phyloP scores from a whole-genome alignment of 192 early-diverging fungal genomes.

The Mortierella hygrophila region DNA sequence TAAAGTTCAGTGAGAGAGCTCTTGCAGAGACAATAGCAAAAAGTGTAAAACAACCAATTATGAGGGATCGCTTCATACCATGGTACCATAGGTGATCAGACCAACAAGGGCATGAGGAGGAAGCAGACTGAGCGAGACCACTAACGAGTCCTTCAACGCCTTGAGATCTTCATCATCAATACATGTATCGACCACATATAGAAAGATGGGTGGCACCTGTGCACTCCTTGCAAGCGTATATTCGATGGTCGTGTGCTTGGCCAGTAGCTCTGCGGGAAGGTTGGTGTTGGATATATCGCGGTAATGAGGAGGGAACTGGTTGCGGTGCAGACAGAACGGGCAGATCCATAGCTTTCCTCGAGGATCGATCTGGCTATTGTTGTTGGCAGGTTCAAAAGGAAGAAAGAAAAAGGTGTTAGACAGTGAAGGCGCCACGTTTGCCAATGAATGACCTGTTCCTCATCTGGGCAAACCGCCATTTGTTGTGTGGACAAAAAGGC shows the following conservation, averaged over 20 bases:
- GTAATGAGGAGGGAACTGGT: slow-evolving; percentile 98
- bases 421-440: not conserved
- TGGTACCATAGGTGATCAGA: slow-evolving; percentile 96
- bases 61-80: slow-evolving; percentile 69
- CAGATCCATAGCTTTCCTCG: slow-evolving; percentile 98
- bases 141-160: slow-evolving; percentile 93
- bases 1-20: not conserved
- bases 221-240: slow-evolving; percentile 90
- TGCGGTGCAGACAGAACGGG: slow-evolving; percentile 97
- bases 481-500: not conserved
- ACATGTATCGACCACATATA: slow-evolving; percentile 98
- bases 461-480: not conserved
- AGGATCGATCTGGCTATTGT: slow-evolving; percentile 91
- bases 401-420: not conserved
- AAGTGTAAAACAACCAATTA: not conserved
- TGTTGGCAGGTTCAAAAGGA: not conserved
- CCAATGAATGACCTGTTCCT: not conserved
- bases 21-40: not conserved
- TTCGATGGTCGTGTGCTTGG: slow-evolving; percentile 96
- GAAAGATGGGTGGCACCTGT: slow-evolving; percentile 93
- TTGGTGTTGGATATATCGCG: slow-evolving; percentile 93
- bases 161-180: slow-evolving; percentile 95
- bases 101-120: slow-evolving; percentile 95
- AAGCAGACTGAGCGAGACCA: slow-evolving; percentile 90
- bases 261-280: slow-evolving; percentile 92